A percentile compares a stretch with the other conserved stretches of the same genome.
These are phyloP conservation scores for Plicaturopsis crispa DNA, from an alignment of 768 basidiomycete genomes.

Conservation along the genomic window DNA sequence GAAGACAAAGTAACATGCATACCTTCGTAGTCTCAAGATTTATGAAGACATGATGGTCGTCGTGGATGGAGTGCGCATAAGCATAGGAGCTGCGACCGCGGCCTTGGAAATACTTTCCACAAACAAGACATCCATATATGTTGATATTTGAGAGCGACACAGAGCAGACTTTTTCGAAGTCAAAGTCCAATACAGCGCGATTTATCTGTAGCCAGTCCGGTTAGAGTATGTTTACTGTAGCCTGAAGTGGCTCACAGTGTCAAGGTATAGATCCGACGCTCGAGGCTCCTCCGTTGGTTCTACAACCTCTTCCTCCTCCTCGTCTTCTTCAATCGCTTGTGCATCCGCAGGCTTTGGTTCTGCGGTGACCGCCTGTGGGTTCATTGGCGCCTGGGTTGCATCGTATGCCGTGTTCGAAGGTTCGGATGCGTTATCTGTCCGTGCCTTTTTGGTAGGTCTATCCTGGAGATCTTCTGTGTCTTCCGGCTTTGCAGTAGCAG, in stretches of 20 bases:
- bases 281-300: conserved; percentile 24
- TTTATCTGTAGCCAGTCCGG: conserved; percentile 60
- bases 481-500: too few relatives aligned
- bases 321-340: conserved; percentile 8
- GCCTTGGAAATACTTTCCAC: conserved; percentile 98
- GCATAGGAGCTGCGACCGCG: conserved; percentile 90
- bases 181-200: conserved; percentile 87
- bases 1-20: conserved; percentile 12
- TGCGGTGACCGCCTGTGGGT: neutral
- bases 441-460: too few relatives aligned
- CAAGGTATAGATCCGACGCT: conserved; percentile 87
- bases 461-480: too few relatives aligned
- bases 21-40: conserved; percentile 93
- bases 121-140: conserved; percentile 94
- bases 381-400: too few relatives aligned
- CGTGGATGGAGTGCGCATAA: conserved; percentile 94
- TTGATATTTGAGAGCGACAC: conserved; percentile 96
- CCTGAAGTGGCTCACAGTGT: conserved; percentile 59
- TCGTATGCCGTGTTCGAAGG: too few relatives aligned
- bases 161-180: conserved; percentile 98
- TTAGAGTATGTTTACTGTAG: conserved; percentile 4
- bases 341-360: conserved; percentile 8
- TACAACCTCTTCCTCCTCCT: conserved; percentile 8
- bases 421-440: too few relatives aligned
- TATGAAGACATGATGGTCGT: conserved; percentile 98